phyloP scores from a whole-genome alignment of 495 filamentous ascomycete genomes.

The Talaromyces borbonicus region DNA sequence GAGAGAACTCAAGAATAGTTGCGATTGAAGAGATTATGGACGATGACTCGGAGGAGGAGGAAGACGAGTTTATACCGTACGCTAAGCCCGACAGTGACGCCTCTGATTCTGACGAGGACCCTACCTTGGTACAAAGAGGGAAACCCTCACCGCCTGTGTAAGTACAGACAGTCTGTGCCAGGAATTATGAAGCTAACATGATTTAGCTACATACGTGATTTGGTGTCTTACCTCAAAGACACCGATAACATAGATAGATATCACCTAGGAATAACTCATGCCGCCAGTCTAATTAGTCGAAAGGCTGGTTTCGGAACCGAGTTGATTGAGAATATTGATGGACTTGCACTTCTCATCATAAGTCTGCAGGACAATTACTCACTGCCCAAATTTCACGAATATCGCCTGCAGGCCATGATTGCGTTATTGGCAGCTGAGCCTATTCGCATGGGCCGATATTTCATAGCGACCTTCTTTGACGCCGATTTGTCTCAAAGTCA shows the following conservation, averaged over 20 bases:
- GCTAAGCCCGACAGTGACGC: conserved; percentile 87
- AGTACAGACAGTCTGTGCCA: conserved; percentile 15
- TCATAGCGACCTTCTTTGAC: conserved; percentile 75
- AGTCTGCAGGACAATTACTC: conserved; percentile 68
- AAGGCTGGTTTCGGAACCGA: conserved; percentile 85
- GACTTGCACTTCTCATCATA: conserved; percentile 64
- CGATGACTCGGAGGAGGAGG: conserved; percentile 45
- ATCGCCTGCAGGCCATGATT: conserved; percentile 75
- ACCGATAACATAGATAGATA: conserved; percentile 77
- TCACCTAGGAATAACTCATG: conserved; percentile 65
- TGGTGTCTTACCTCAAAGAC: conserved; percentile 69
- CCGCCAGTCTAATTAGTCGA: conserved; percentile 70
- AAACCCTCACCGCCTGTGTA: conserved; percentile 79
- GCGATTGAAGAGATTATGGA: conserved; percentile 59
- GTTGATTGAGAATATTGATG: conserved; percentile 71
- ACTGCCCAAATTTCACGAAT: conserved; percentile 52
- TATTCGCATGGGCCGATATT: conserved; percentile 68
- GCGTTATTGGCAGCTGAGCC: conserved; percentile 71
- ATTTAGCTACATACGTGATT: conserved; percentile 69
- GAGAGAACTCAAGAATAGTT: conserved; percentile 42
- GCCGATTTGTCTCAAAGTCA: conserved; percentile 86
- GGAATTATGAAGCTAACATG: neutral
- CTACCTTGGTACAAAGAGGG: conserved; percentile 70
- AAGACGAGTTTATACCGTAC: conserved; percentile 72
- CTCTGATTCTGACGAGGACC: conserved; percentile 86